Percentiles rank a stretch among this genome's conserved stretches.
Conservation (phyloP, 345 rosid species). For the Gossypium anomalum region DNA sequence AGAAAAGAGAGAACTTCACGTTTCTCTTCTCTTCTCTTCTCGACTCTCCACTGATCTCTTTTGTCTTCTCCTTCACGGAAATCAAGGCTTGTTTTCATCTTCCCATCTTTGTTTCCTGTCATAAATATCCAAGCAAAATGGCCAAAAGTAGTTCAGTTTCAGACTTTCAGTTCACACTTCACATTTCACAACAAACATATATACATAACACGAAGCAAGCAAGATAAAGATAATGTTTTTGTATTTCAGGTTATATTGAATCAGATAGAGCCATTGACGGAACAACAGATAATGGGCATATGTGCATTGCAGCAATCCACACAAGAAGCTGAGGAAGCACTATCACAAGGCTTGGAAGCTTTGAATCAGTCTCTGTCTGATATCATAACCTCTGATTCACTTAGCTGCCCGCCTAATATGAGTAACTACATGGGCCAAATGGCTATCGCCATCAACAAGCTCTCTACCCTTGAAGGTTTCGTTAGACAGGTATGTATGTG, state of each 20-base stretch:
- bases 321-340: slow-evolving; percentile 88
- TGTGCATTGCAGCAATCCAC: slow-evolving; percentile 88
- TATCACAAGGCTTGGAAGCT: slow-evolving; percentile 84
- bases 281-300: slow-evolving; percentile 84
- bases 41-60: not conserved
- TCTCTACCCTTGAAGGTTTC: slow-evolving; percentile 78
- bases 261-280: slow-evolving; percentile 82
- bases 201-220: too few species aligned
- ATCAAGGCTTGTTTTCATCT: slow-evolving; percentile 17
- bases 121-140: slow-evolving; percentile 10
- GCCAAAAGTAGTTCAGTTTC: not conserved
- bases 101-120: slow-evolving; percentile 9
- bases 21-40: not conserved
- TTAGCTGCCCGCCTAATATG: slow-evolving; percentile 74
- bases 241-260: slow-evolving; percentile 48
- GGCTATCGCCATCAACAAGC: slow-evolving; percentile 94
- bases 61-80: slow-evolving; percentile 9
- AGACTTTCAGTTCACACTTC: not conserved
- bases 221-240: not conserved
- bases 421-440: slow-evolving; percentile 93
- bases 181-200: too few species aligned
- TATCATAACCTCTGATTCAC: slow-evolving; percentile 76
- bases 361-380: slow-evolving; percentile 85
- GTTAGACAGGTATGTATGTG: slow-evolving; percentile 70
- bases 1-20: slow-evolving; percentile 24